Evolutionary conservation across 768 basidiomycete species (phyloP).

Genomic region (Tylopilus balloui): DNA sequence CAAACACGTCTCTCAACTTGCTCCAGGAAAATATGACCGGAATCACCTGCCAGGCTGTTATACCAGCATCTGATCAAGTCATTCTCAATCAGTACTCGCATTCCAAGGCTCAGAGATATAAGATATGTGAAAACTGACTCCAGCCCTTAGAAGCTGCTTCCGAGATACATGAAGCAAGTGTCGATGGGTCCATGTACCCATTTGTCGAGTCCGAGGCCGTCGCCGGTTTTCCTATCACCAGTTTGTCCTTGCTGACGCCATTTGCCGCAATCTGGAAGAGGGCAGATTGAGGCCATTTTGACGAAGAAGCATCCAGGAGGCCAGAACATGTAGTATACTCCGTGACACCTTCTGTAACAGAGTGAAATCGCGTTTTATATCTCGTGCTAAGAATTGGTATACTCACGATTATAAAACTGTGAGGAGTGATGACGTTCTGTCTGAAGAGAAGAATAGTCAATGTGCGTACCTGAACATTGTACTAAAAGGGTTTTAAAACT

Average conservation of each 20-base stretch:
- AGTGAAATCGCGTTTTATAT: neutral
- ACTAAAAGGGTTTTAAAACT: slow-evolving; percentile 2
- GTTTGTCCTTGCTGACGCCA: slow-evolving; percentile 56
- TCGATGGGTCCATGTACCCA: slow-evolving; percentile 51
- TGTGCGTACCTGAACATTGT: slow-evolving; percentile 37
- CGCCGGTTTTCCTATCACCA: slow-evolving; percentile 75
- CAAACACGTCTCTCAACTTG: neutral
- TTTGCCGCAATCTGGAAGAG: slow-evolving; percentile 48
- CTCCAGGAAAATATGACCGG: neutral
- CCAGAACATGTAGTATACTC: slow-evolving; percentile 38
- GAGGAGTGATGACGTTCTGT: neutral
- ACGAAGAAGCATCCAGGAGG: slow-evolving; percentile 38
- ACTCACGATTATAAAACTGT: slow-evolving; percentile 30
- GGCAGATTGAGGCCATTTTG: slow-evolving; percentile 39
- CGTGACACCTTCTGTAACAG: slow-evolving; percentile 30
- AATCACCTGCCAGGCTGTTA: slow-evolving; percentile 39
- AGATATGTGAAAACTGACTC: slow-evolving; percentile 43
- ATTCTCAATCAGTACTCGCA: slow-evolving; percentile 2
- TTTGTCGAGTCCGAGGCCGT: slow-evolving; percentile 46
- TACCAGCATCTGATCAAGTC: slow-evolving; percentile 30
- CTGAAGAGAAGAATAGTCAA: neutral
- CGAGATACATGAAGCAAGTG: slow-evolving; percentile 56
- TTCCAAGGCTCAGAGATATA: neutral
- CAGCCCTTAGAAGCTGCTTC: slow-evolving; percentile 60
- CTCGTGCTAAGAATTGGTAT: neutral